phyloP scores from a whole-genome alignment of 2,329 filamentous ascomycete genomes.

The Hymenoscyphus repandus region DNA sequence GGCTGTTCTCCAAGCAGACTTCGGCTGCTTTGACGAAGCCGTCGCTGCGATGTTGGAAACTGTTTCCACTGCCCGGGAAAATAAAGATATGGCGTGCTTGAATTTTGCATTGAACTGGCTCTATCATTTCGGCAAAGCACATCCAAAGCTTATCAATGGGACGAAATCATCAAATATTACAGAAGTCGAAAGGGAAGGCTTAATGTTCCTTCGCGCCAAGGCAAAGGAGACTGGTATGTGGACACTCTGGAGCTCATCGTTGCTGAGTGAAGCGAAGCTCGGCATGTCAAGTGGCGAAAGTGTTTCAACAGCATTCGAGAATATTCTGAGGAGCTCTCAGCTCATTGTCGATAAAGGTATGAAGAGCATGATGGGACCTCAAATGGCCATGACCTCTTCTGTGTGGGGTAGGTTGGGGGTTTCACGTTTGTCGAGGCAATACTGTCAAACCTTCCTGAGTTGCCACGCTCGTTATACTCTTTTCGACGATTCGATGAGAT shows the following conservation, averaged over 20 bases:
- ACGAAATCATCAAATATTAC: slow-evolving; percentile 68
- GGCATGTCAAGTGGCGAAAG: slow-evolving; percentile 67
- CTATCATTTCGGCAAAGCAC: slow-evolving; percentile 86
- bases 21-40: slow-evolving; percentile 84
- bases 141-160: slow-evolving; percentile 67
- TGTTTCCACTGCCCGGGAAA: slow-evolving; percentile 89
- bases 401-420: slow-evolving; percentile 72
- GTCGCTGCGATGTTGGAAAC: slow-evolving; percentile 94
- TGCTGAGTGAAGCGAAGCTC: slow-evolving; percentile 81
- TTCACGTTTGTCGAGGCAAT: slow-evolving; percentile 48
- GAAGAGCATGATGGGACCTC: slow-evolving; percentile 65
- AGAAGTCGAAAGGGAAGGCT: slow-evolving; percentile 72
- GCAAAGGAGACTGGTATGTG: slow-evolving; percentile 84
- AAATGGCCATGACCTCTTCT: slow-evolving; percentile 66
- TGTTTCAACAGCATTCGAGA: slow-evolving; percentile 61
- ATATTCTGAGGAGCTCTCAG: slow-evolving; percentile 76
- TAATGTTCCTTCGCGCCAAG: slow-evolving; percentile 78
- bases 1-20: slow-evolving; percentile 89
- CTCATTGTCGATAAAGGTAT: slow-evolving; percentile 74
- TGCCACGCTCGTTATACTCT: slow-evolving; percentile 61
- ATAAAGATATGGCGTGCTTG: slow-evolving; percentile 84
- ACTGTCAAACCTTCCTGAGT: slow-evolving; percentile 69
- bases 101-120: slow-evolving; percentile 97
- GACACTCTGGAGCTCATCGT: slow-evolving; percentile 74
- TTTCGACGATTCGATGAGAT: slow-evolving; percentile 74